phyloP scores from a whole-genome alignment of 2,329 filamentous ascomycete genomes.

The Ophiobolus disseminans region DNA sequence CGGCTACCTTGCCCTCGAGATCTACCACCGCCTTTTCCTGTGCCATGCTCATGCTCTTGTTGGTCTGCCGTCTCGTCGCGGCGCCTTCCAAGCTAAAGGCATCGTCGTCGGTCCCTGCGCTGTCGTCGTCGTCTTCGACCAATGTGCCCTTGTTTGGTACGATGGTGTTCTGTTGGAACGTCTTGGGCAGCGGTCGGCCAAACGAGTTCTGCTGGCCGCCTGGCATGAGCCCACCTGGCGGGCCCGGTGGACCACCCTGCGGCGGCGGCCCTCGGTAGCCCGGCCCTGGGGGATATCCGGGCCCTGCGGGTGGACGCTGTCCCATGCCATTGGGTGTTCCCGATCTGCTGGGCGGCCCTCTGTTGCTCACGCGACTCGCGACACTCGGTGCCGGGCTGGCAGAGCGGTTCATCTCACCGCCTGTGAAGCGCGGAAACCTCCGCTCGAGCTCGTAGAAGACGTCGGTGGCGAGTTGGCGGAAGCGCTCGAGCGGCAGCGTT shows the following conservation, averaged over 20 bases:
- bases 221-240: conserved; percentile 43
- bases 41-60: conserved; percentile 47
- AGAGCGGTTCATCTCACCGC: conserved; percentile 69
- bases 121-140: conserved; percentile 80
- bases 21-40: conserved; percentile 66
- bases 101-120: conserved; percentile 62
- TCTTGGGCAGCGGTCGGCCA: conserved; percentile 81
- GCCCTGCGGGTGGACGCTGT: too few species aligned
- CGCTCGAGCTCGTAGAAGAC: conserved; percentile 95
- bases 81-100: conserved; percentile 66
- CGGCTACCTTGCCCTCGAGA: conserved; percentile 78
- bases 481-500: conserved; percentile 83
- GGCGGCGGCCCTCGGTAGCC: conserved; percentile 44
- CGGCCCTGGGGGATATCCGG: conserved; percentile 41
- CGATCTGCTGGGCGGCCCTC: conserved; percentile 64
- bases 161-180: conserved; percentile 93
- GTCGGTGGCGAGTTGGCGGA: conserved; percentile 91
- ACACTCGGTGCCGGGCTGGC: conserved; percentile 69
- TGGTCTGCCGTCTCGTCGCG: conserved; percentile 53
- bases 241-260: conserved; percentile 56
- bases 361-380: conserved; percentile 60
- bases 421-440: conserved; percentile 81
- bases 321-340: conserved; percentile 66
- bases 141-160: conserved; percentile 98
- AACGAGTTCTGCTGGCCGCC: conserved; percentile 62